These are phyloP conservation scores for Beauveria sp. DNA, from an alignment of 2,329 filamentous ascomycete genomes.

Conservation along the genomic window DNA sequence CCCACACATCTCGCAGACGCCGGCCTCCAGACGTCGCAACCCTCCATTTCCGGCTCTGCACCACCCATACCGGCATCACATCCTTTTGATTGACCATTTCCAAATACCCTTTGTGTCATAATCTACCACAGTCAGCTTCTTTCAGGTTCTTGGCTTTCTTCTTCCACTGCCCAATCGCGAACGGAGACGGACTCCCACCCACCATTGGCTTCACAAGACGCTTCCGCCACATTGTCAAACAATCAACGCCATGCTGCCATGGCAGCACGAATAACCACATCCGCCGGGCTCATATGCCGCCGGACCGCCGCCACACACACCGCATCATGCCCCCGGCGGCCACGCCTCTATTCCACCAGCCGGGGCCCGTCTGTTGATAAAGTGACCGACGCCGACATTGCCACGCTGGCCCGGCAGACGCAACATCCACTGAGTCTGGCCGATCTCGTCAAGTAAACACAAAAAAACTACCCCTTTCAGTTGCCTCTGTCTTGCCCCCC, in stretches of 20 bases:
- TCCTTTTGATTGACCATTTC: too few relatives aligned
- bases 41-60: neutral
- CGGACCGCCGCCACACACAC: neutral
- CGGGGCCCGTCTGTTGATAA: conserved; percentile 15
- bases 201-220: too few relatives aligned
- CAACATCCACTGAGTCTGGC: conserved; percentile 77
- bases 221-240: neutral
- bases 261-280: conserved; percentile 13
- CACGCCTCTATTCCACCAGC: conserved; percentile 11
- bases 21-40: neutral
- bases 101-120: neutral
- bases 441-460: conserved; percentile 73
- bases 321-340: neutral
- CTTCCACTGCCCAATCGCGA: neutral
- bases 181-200: neutral
- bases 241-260: conserved; percentile 17
- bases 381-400: conserved; percentile 68
- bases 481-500: too few relatives aligned
- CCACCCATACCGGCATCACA: neutral
- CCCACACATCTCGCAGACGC: neutral
- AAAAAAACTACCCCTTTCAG: conserved; percentile 14
- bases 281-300: conserved; percentile 10
- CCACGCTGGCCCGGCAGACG: conserved; percentile 66
- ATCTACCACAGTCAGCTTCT: too few relatives aligned
- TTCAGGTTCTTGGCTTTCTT: too few relatives aligned